Conservation (phyloP, 192 early-diverging fungal genomes). For the Backusella liffmaniae region DNA sequence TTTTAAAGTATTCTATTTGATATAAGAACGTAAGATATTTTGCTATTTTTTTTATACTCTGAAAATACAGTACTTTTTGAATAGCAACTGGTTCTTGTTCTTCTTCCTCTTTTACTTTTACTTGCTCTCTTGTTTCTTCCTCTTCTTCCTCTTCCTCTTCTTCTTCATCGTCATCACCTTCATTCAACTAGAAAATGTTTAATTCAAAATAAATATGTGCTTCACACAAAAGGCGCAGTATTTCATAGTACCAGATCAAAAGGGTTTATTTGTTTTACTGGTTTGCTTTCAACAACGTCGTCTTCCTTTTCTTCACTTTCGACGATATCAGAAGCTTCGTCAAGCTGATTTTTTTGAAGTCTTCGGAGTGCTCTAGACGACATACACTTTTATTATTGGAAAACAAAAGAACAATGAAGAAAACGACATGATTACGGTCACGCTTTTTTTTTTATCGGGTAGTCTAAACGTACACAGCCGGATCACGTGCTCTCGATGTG, state of each 20-base stretch:
- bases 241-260: slow-evolving; percentile 58
- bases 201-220: background rate
- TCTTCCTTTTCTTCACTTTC: slow-evolving; percentile 42
- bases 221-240: background rate
- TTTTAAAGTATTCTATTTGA: slow-evolving; percentile 14
- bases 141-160: slow-evolving; percentile 32
- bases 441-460: background rate
- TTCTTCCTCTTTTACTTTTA: background rate
- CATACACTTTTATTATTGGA: slow-evolving; percentile 11
- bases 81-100: background rate
- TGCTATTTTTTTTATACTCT: background rate
- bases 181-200: slow-evolving; percentile 48
- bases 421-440: background rate
- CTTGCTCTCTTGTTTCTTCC: slow-evolving; percentile 17
- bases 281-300: slow-evolving; percentile 27
- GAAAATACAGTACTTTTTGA: background rate
- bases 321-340: background rate
- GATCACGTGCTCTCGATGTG: no score
- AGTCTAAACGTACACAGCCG: no score
- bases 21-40: background rate
- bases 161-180: slow-evolving; percentile 36
- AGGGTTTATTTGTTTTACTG: slow-evolving; percentile 44
- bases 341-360: slow-evolving; percentile 28
- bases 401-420: slow-evolving; percentile 1
- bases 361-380: slow-evolving; percentile 34